These are phyloP conservation scores for Tylopilus vinaceipallidus DNA, from an alignment of 768 basidiomycete genomes.

Conservation along the genomic window DNA sequence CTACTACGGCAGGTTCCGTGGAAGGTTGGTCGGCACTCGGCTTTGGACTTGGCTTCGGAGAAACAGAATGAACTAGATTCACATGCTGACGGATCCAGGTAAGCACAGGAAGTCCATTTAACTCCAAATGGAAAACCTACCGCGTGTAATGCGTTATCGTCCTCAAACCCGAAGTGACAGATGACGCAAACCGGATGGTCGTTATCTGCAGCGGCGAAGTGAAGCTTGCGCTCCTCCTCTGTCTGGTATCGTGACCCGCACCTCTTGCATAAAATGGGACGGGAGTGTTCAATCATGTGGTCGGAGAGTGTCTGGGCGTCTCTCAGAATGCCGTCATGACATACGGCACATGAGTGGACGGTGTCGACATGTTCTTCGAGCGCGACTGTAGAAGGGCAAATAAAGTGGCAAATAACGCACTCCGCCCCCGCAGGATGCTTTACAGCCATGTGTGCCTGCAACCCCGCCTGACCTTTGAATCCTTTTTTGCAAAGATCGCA, in stretches of 20 bases:
- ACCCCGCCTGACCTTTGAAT: constrained; percentile 19
- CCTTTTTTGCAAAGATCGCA: constrained; percentile 25
- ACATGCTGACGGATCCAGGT: constrained; percentile 19
- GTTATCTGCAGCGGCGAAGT: constrained; percentile 38
- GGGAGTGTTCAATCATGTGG: constrained; percentile 29
- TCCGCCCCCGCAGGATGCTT: constrained; percentile 22
- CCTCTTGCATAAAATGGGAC: constrained; percentile 25
- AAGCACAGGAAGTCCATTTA: constrained; percentile 4
- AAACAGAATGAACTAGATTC: constrained; percentile 11
- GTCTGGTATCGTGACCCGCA: constrained; percentile 33
- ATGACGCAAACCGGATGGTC: constrained; percentile 36
- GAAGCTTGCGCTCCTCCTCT: constrained; percentile 37
- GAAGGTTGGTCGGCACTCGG: constrained; percentile 10
- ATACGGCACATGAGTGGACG: constrained; percentile 26
- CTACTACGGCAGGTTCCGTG: constrained; percentile 5
- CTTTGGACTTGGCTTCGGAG: constrained; percentile 14
- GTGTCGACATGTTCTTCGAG: constrained; percentile 29
- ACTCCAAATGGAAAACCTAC: constrained; percentile 25
- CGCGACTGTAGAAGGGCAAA: constrained; percentile 19
- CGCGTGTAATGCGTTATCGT: constrained; percentile 27
- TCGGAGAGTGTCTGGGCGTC: constrained; percentile 27
- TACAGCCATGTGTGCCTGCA: constrained; percentile 25
- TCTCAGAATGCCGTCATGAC: constrained; percentile 30
- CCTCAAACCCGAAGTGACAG: constrained; percentile 37
- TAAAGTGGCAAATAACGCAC: constrained; percentile 27